Percentiles rank a stretch among this genome's conserved stretches.
Conservation (phyloP, 164 flowering plant genomes). For the Nymphaea thermarum region DNA sequence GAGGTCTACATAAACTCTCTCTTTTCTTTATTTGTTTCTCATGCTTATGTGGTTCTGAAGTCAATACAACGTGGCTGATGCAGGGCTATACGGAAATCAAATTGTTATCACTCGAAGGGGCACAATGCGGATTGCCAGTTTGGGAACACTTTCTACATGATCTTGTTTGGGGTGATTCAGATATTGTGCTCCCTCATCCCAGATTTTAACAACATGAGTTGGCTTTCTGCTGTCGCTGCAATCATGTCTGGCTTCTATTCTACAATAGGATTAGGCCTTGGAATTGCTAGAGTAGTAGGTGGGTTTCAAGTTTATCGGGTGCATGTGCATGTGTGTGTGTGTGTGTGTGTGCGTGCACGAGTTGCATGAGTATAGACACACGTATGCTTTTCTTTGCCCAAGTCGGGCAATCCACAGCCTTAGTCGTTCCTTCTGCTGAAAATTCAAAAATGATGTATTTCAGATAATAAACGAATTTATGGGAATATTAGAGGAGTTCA, state of each 20-base stretch:
- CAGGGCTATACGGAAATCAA: not conserved
- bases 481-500: constrained; percentile 30
- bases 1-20: constrained; percentile 15
- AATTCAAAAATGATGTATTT: not conserved
- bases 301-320: not conserved
- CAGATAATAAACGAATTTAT: constrained; percentile 31
- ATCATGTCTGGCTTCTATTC: not conserved
- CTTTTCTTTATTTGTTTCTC: not conserved
- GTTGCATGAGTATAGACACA: not conserved
- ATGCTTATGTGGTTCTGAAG: too few relatives aligned
- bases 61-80: not conserved
- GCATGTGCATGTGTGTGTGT: not conserved
- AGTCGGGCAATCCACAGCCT: too few relatives aligned
- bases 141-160: not conserved
- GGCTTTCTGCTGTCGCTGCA: not conserved
- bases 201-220: not conserved
- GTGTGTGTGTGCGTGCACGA: not conserved
- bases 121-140: not conserved
- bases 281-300: not conserved
- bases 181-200: not conserved
- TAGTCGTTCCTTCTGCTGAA: not conserved
- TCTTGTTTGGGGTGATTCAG: not conserved
- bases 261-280: not conserved
- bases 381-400: too few relatives aligned
- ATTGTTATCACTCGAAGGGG: constrained; percentile 1